Percentiles rank a stretch among this genome's conserved stretches.
These are phyloP conservation scores for Ceratocystis cacaofunesta DNA, from an alignment of 2,329 filamentous ascomycete species.

Conservation along the genomic window DNA sequence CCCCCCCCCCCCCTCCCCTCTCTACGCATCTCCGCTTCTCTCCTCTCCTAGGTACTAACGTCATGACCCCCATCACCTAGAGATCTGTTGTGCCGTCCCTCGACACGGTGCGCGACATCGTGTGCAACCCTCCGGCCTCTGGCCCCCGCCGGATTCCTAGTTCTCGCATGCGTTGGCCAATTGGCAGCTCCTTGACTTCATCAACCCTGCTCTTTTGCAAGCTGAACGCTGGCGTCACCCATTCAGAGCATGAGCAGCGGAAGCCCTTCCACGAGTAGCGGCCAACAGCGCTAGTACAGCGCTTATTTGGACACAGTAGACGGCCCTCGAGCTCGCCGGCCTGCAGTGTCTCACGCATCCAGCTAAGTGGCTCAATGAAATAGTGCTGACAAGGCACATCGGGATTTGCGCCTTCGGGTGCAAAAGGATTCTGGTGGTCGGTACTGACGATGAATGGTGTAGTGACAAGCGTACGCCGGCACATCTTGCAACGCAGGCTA, in stretches of 20 bases:
- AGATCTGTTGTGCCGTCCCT: too few relatives aligned
- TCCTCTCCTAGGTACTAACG: too few relatives aligned
- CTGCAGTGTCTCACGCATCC: constrained; percentile 80
- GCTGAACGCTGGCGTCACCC: constrained; percentile 84
- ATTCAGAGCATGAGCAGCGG: constrained; percentile 77
- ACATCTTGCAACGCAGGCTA: constrained; percentile 72
- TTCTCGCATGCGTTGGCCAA: constrained; percentile 17
- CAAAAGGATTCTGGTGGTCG: constrained; percentile 35
- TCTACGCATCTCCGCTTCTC: too few relatives aligned
- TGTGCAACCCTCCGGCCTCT: too few relatives aligned
- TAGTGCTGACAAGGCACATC: constrained; percentile 56
- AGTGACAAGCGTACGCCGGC: constrained; percentile 50
- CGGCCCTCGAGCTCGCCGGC: constrained; percentile 70
- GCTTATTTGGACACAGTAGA: constrained; percentile 62
- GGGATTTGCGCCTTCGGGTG: constrained; percentile 20
- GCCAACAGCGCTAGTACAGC: constrained; percentile 71
- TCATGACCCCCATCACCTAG: too few relatives aligned
- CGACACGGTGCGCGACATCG: too few relatives aligned
- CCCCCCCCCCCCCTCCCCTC: too few relatives aligned
- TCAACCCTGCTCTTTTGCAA: constrained; percentile 72
- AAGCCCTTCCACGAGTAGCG: constrained; percentile 95
- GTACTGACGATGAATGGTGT: constrained; percentile 42
- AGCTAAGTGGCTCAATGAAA: constrained; percentile 82
- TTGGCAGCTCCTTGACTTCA: constrained; percentile 33
- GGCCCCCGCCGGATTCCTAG: constrained; percentile 36